Evolutionary conservation across 805 yeast genomes (phyloP), one percentile per base, ranked within the genome.

Genomic region (Candida montana): DNA sequence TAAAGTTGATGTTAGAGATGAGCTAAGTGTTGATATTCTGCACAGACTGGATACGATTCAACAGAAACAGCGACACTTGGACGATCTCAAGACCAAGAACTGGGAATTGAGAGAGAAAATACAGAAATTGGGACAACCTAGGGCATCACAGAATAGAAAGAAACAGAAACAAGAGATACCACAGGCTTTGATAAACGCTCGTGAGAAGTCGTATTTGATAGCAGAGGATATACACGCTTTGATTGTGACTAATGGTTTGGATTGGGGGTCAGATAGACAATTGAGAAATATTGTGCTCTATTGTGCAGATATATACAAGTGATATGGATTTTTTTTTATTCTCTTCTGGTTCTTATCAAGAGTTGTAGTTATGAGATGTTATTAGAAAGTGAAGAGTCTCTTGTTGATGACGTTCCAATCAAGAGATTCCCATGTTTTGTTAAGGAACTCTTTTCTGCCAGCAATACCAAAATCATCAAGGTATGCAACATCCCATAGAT

Each of bases 401-500:
- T 55, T 56, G 48, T 77, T 79, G 24, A 83, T 72, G 31, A 81
- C 80, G 38, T 77, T 72, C 99, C 99, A 93, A 65, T 91, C 81
- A 45, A 90, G 74, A 50, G 87, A 72, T 39, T 79, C 75, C 79
- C 95, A 81, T 56, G 81, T 80, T 48, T 81, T 81, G 46, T 75
- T 75, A 50, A 93, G 72, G 63, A 84, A 93, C 40, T 74, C 69
- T 33, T 75, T 68, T 65, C 82, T 83, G 19, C 93, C 95, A 18
- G 53, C 58, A 39, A 86, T 72, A 35, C 97, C 96, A 63, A 82
- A 91, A 63, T 93, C 98, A 21, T 75, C 67, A 34, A 88, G 54
- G 61, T 82, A 93, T n/a, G 96, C 87, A 49, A 80, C 77, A 61
- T 91, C 95, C 96, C 97, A 90, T 51, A 84, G 72, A 62, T 81